Conservation (phyloP, 2,329 filamentous ascomycete species). For the Xylariaceae sp. region DNA sequence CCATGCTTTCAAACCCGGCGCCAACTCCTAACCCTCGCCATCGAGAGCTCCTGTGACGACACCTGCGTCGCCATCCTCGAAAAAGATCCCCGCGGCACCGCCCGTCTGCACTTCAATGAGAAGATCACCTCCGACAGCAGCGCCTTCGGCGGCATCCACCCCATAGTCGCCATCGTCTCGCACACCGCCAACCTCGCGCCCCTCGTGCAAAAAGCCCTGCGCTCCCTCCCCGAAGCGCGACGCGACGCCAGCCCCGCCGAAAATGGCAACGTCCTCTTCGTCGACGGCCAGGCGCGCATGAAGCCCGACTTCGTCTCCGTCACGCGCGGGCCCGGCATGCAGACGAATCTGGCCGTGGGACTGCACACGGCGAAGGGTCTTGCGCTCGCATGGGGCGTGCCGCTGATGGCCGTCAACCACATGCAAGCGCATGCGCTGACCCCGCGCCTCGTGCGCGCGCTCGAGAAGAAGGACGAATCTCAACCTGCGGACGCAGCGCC, state of each 20-base stretch:
- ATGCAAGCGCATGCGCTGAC: constrained; percentile 97
- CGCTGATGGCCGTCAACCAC: constrained; percentile 83
- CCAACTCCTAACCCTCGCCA: constrained; percentile 57
- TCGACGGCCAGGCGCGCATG: constrained; percentile 33
- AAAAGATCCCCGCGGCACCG: constrained; percentile 39
- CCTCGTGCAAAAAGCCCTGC: constrained; percentile 61
- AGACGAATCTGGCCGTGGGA: constrained; percentile 69
- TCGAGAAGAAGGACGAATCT: constrained; percentile 36
- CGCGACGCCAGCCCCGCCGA: not conserved
- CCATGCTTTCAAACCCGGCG: constrained; percentile 3
- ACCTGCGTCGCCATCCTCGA: constrained; percentile 81
- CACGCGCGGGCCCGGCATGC: constrained; percentile 88
- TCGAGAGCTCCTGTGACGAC: constrained; percentile 88
- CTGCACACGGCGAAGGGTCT: constrained; percentile 83
- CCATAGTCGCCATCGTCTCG: constrained; percentile 65
- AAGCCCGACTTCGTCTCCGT: constrained; percentile 81
- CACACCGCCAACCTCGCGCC: constrained; percentile 67
- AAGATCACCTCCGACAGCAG: constrained; percentile 78
- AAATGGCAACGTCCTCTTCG: constrained; percentile 15
- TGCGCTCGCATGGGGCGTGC: constrained; percentile 74
- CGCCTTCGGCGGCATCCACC: constrained; percentile 72
- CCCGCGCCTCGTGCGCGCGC: constrained; percentile 65
- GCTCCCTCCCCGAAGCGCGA: constrained; percentile 39
- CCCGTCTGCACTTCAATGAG: constrained; percentile 68
- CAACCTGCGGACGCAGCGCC: not conserved